These are phyloP conservation scores for Coemansia sp. DNA, from an alignment of 192 early-diverging fungal genomes.

Conservation along the genomic window DNA sequence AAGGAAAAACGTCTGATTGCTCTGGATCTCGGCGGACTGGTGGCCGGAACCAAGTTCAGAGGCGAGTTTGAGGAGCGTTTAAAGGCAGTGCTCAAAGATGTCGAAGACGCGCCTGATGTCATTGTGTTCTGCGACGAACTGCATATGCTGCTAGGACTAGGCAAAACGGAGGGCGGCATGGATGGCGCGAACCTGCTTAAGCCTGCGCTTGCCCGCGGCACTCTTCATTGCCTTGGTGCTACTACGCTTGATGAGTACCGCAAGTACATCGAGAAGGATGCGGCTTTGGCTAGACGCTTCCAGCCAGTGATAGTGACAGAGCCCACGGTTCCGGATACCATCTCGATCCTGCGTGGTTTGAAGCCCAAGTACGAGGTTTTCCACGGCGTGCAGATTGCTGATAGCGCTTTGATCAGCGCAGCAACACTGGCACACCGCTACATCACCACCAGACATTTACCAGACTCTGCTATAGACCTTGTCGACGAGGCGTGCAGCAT, in stretches of 20 bases:
- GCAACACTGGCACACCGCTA: conserved; percentile 75
- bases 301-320: conserved; percentile 74
- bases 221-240: conserved; percentile 73
- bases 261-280: conserved; percentile 73
- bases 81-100: conserved; percentile 72
- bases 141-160: conserved; percentile 73
- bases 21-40: conserved; percentile 66
- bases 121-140: conserved; percentile 84
- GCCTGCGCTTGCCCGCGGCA: conserved; percentile 75
- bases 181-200: conserved; percentile 82
- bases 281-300: conserved; percentile 77
- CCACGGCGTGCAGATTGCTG: conserved; percentile 77
- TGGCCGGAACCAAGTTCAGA: conserved; percentile 61
- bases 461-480: conserved; percentile 83
- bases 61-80: conserved; percentile 84
- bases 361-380: conserved; percentile 79
- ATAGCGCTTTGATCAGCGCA: conserved; percentile 71
- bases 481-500: conserved; percentile 82
- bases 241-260: conserved; percentile 83
- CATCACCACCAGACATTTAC: conserved; percentile 70
- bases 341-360: conserved; percentile 76
- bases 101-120: conserved; percentile 70
- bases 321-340: conserved; percentile 69
- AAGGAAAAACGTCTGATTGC: conserved; percentile 73
- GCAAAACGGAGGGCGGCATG: conserved; percentile 76